These are phyloP conservation scores for Brasilioporus rufonigricans DNA, from an alignment of 768 basidiomycete genomes.

Conservation along the genomic window DNA sequence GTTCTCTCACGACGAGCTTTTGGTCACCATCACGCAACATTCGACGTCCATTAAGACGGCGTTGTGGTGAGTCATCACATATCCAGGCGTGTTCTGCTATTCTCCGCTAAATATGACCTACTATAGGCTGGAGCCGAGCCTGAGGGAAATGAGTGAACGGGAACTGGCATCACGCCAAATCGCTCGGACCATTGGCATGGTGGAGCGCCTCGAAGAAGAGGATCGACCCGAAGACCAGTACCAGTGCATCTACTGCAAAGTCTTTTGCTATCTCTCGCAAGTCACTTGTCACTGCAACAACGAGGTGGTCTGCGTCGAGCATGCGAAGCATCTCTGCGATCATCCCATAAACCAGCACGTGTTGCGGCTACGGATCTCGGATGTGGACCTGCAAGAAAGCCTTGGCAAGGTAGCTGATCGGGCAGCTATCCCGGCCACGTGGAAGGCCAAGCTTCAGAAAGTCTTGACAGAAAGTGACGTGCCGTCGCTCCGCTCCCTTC, in stretches of 20 bases:
- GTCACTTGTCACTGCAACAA: conserved; percentile 78
- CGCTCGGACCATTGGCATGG: conserved; percentile 57
- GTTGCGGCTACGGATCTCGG: conserved; percentile 79
- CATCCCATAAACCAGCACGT: conserved; percentile 54
- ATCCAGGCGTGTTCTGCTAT: conserved; percentile 10
- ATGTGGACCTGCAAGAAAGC: conserved; percentile 70
- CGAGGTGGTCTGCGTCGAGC: conserved; percentile 83
- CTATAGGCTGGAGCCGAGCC: conserved; percentile 75
- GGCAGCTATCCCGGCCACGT: conserved; percentile 69
- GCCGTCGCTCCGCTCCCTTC: conserved; percentile 74
- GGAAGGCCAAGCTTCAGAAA: conserved; percentile 69
- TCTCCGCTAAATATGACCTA: conserved; percentile 20
- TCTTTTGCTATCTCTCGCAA: conserved; percentile 93
- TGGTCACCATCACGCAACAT: conserved; percentile 97
- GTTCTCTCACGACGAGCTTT: conserved; percentile 96
- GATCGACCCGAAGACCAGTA: conserved; percentile 93
- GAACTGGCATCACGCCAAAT: conserved; percentile 68
- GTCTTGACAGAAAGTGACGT: conserved; percentile 65
- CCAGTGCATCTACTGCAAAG: conserved; percentile 91
- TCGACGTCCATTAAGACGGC: conserved; percentile 91
- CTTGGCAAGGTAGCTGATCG: conserved; percentile 65
- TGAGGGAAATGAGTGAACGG: conserved; percentile 85
- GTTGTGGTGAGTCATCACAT: conserved; percentile 63
- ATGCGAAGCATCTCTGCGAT: conserved; percentile 73
- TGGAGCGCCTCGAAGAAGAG: conserved; percentile 70